phyloP scores from a whole-genome alignment of 2,329 filamentous ascomycete species.

The Tolypocladium nubicola region DNA sequence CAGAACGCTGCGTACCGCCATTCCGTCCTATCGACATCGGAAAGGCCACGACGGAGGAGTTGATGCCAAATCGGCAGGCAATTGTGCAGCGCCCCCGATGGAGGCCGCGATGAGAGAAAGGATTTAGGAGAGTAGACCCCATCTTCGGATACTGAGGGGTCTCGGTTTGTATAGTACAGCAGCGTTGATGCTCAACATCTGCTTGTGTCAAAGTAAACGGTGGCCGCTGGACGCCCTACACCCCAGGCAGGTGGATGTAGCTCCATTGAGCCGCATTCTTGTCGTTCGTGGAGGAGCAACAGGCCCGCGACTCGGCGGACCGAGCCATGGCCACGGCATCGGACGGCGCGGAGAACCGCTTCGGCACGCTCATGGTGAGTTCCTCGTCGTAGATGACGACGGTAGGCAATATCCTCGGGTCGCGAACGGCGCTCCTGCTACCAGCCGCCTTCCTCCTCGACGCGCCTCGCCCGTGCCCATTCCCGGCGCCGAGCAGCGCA shows the following conservation, averaged over 20 bases:
- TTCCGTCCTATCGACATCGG: not conserved
- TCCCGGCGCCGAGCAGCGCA: constrained; percentile 6
- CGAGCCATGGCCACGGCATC: constrained; percentile 7
- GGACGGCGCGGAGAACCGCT: constrained; percentile 17
- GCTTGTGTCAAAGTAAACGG: not conserved
- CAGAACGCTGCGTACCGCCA: not conserved
- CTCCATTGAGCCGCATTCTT: constrained; percentile 20
- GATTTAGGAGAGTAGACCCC: not conserved
- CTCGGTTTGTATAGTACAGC: not conserved
- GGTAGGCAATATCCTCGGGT: constrained; percentile 13
- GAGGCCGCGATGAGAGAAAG: not conserved
- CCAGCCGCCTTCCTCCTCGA: constrained; percentile 2
- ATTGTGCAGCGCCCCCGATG: not conserved
- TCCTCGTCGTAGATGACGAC: constrained; percentile 28
- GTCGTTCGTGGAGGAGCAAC: constrained; percentile 7
- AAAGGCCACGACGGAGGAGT: not conserved
- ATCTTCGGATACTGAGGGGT: not conserved
- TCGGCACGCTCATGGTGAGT: constrained; percentile 17
- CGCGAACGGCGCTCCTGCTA: constrained; percentile 8
- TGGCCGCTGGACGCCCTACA: constrained; percentile 10
- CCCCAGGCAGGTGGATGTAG: constrained; percentile 24
- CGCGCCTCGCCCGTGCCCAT: not conserved
- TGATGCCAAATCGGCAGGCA: not conserved
- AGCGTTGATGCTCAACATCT: too few species aligned
- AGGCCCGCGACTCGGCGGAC: constrained; percentile 5